These are phyloP conservation scores for Thelephora terrestris DNA, from an alignment of 1,284 basidiomycete species.

Conservation along the genomic window DNA sequence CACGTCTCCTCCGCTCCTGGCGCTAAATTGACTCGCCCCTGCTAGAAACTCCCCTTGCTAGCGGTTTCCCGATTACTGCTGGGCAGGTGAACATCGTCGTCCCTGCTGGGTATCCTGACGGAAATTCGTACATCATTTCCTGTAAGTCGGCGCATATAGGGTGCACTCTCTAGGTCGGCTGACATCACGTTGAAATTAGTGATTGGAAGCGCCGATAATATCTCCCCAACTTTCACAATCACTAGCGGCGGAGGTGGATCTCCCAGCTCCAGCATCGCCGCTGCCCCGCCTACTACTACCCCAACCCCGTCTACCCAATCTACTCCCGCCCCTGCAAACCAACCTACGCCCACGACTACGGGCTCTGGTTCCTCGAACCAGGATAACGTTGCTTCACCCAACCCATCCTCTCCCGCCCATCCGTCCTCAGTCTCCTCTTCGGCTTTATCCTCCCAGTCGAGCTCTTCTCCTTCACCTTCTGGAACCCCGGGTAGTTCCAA, in stretches of 20 bases:
- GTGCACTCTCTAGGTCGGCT: not conserved
- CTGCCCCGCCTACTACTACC: no score
- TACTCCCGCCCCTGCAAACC: no score
- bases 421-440: no score
- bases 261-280: no score
- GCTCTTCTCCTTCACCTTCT: no score
- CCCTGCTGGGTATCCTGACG: constrained; percentile 18
- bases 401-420: no score
- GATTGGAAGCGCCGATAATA: constrained; percentile 12
- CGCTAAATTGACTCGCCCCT: not conserved
- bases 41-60: constrained; percentile 28
- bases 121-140: constrained; percentile 28
- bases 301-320: no score
- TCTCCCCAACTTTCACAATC: constrained; percentile 12
- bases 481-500: no score
- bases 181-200: constrained; percentile 2
- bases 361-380: no score
- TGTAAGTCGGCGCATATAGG: constrained; percentile 19
- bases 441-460: no score
- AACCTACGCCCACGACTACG: no score
- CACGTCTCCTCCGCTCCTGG: not conserved
- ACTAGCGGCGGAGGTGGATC: not conserved
- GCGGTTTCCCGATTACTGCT: constrained; percentile 23
- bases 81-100: constrained; percentile 24
- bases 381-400: no score